These are phyloP conservation scores for Apiotrichum veenhuisii DNA, from an alignment of 1,284 basidiomycete genomes.

Conservation along the genomic window DNA sequence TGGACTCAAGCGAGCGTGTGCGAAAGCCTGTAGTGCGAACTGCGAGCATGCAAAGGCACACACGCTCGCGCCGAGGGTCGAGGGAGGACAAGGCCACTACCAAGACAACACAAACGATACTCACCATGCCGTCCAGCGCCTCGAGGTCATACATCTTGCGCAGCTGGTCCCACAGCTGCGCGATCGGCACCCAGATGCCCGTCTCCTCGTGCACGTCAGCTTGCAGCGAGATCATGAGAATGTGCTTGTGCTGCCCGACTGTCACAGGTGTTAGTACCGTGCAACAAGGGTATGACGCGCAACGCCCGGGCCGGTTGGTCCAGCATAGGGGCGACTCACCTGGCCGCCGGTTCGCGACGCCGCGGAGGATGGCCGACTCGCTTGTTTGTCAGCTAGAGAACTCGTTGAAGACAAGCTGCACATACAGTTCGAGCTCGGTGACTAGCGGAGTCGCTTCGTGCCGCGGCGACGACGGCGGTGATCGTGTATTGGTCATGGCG, in stretches of 20 bases:
- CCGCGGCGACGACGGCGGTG: neutral
- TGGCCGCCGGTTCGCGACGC: constrained; percentile 28
- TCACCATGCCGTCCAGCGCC: constrained; percentile 66
- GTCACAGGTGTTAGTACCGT: too few species aligned
- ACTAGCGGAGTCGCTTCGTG: constrained; percentile 20
- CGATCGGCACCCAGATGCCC: constrained; percentile 53
- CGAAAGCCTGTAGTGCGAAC: too few species aligned
- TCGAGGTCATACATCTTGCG: constrained; percentile 70
- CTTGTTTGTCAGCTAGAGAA: constrained; percentile 16
- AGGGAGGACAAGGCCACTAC: neutral
- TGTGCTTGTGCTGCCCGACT: constrained; percentile 41
- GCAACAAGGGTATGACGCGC: too few species aligned
- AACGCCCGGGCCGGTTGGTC: too few species aligned
- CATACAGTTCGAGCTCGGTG: constrained; percentile 24
- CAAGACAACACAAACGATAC: constrained; percentile 46
- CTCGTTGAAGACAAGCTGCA: neutral
- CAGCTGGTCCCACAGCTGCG: constrained; percentile 71
- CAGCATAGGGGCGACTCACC: constrained; percentile 16
- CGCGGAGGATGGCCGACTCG: constrained; percentile 33
- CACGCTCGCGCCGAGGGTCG: too few species aligned
- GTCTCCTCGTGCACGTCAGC: constrained; percentile 32
- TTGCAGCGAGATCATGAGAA: constrained; percentile 39
- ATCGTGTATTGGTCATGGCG: neutral
- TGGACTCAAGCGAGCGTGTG: neutral
- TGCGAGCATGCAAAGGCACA: too few species aligned